These are phyloP conservation scores for Daedaleopsis nitida DNA, from an alignment of 768 basidiomycete genomes.

Conservation along the genomic window DNA sequence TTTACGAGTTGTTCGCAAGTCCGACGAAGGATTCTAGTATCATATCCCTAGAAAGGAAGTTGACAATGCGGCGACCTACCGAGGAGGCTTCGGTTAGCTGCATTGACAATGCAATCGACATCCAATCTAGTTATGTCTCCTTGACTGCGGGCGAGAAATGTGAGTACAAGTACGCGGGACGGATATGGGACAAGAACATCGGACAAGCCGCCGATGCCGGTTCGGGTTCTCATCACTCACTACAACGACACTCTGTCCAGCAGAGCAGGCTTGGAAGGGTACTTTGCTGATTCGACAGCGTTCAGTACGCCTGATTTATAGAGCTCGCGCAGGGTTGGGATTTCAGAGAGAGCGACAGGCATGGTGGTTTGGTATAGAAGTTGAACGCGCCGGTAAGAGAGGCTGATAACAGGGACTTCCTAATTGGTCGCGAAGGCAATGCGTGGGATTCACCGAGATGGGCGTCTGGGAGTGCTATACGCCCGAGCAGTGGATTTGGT, in stretches of 20 bases:
- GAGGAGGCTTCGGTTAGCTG: slow-evolving; percentile 71
- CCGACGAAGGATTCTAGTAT: neutral
- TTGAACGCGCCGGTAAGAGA: too few relatives aligned
- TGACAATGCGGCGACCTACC: slow-evolving; percentile 43
- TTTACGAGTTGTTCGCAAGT: neutral
- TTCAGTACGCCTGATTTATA: slow-evolving; percentile 47
- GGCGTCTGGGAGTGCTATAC: slow-evolving; percentile 4
- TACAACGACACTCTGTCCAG: slow-evolving; percentile 67
- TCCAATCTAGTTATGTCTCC: slow-evolving; percentile 77
- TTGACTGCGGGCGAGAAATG: slow-evolving; percentile 46
- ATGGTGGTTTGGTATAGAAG: too few relatives aligned
- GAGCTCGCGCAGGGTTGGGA: slow-evolving; percentile 58
- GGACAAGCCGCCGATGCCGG: neutral
- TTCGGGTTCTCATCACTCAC: slow-evolving; percentile 43
- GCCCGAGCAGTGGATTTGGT: slow-evolving; percentile 20
- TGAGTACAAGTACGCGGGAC: neutral
- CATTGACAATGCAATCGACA: slow-evolving; percentile 79
- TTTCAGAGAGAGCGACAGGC: slow-evolving; percentile 43
- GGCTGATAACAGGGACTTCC: neutral
- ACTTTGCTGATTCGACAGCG: slow-evolving; percentile 36
- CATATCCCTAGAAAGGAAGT: slow-evolving; percentile 7
- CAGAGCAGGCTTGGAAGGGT: slow-evolving; percentile 39
- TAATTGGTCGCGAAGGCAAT: neutral
- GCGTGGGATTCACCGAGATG: neutral
- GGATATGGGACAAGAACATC: slow-evolving; percentile 9